Evolutionary conservation across 208 protist species (phyloP), one percentile per base, ranked within the genome.

Genomic region (Spongospora subterranea): DNA sequence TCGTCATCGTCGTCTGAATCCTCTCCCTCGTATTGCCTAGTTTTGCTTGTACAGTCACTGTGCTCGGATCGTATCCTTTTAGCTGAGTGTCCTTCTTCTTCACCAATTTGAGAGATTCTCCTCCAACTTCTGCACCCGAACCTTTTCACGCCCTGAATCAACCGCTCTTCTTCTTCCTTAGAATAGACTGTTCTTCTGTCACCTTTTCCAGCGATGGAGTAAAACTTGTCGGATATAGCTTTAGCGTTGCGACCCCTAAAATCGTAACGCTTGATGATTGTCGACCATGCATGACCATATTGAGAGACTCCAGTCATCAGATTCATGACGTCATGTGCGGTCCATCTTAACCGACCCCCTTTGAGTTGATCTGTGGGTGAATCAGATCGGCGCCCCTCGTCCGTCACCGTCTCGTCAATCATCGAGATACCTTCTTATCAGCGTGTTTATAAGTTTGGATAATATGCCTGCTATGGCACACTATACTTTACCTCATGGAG

Each of bases 161-260:
- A n/a, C 6, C 40, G 35, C 35, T 35, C 71, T 43, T 82, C 71
- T n/a, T 82, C 71, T 43, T 82, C 71, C 13, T 35, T 35, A 20
- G 71, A 82, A 43, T 82, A 82, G 17, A 82, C 40, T 13, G 35
- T 39, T 35, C 71, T 35, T 6, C 71, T 6, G 71, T 82, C 71
- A n/a, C 71, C 71, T 43, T 82, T 82, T 6, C 71, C 71, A 35
- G 71, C 71, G n/a, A 82, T 82, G 17, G 71, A 82, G 71, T 82
- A 82, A n/a, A 82, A 82, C 71, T 82, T 82, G n/a, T 82, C 71
- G n/a, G 17, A 40, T 6, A 82, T 82, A n/a, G 71, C 71, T 43
- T 82, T 82, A n/a, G 71, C 71, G n/a, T 82, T 82, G n/a, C 71
- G 71, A 35, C 71, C 71, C 17, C 71, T 6, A n/a, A 82, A 82